Percentiles rank a stretch among this genome's conserved stretches.
Conservation (phyloP, 2,329 filamentous ascomycete genomes). For the Ophiocordyceps sinensis region DNA sequence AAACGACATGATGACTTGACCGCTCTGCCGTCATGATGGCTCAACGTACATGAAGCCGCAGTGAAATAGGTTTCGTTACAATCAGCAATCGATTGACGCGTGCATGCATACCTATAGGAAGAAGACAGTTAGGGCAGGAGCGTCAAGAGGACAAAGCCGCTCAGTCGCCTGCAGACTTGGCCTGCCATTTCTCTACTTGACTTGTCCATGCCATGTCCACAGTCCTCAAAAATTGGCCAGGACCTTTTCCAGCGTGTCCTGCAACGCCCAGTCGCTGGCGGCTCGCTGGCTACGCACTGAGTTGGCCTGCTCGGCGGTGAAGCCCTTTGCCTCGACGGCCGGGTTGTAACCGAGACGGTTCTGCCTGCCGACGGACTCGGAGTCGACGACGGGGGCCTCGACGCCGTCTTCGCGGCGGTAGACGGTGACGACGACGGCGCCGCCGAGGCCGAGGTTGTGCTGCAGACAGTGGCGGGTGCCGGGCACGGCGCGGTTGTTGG, state of each 20-base stretch:
- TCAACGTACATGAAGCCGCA: too few species aligned
- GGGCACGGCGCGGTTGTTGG: constrained; percentile 66
- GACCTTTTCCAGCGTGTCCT: constrained; percentile 38
- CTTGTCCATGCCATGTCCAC: too few species aligned
- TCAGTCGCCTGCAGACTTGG: too few species aligned
- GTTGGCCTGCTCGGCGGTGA: constrained; percentile 61
- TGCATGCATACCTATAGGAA: too few species aligned
- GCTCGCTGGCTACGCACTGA: constrained; percentile 55
- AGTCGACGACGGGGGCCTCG: constrained; percentile 43
- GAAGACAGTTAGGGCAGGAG: too few species aligned
- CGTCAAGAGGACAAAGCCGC: too few species aligned
- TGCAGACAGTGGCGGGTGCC: constrained; percentile 64
- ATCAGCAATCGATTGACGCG: too few species aligned
- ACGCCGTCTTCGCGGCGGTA: constrained; percentile 73
- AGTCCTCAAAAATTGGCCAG: neutral
- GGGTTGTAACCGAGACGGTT: constrained; percentile 81
- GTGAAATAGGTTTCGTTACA: too few species aligned
- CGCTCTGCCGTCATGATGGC: too few species aligned
- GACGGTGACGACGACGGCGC: constrained; percentile 79
- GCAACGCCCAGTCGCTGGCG: constrained; percentile 60
- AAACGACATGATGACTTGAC: too few species aligned
- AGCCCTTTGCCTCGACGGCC: constrained; percentile 76
- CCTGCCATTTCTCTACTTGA: too few species aligned
- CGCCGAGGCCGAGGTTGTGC: constrained; percentile 86
- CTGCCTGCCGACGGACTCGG: constrained; percentile 46